Evolutionary conservation across 2,329 filamentous ascomycete genomes (phyloP).

Genomic region (Trichoderma aggressivum): DNA sequence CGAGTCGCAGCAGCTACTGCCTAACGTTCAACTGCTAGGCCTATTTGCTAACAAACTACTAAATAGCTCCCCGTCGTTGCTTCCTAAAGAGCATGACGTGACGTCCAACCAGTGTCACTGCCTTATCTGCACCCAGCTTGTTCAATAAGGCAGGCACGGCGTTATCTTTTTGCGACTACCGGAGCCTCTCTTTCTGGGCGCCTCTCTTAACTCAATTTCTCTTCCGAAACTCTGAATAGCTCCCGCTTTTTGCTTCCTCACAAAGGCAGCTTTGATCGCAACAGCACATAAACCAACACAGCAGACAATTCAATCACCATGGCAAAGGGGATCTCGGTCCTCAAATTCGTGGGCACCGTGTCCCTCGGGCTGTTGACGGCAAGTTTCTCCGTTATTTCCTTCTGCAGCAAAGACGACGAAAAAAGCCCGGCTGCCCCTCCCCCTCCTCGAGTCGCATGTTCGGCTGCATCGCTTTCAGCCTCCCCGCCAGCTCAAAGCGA

Average conservation of each 20-base stretch:
- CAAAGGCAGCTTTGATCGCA: background rate
- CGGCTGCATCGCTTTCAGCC: background rate
- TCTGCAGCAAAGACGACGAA: background rate
- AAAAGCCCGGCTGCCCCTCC: background rate
- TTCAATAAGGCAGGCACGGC: background rate
- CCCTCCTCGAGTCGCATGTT: background rate
- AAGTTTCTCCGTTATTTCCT: conserved; percentile 39
- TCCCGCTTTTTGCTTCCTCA: background rate
- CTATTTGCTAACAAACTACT: background rate
- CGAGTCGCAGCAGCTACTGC: background rate
- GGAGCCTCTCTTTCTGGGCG: background rate
- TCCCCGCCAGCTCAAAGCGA: background rate
- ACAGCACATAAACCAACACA: background rate
- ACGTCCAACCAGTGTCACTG: background rate
- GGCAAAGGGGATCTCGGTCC: conserved; percentile 66
- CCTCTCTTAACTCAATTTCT: background rate
- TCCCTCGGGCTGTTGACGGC: conserved; percentile 86
- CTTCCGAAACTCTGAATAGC: background rate
- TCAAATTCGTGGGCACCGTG: conserved; percentile 91
- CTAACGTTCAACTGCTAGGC: background rate
- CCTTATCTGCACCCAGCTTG: background rate
- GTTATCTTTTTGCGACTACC: background rate
- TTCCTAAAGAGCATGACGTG: conserved; percentile 2
- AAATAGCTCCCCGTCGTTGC: background rate
- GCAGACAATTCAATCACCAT: conserved; percentile 48